Evolutionary conservation across 345 rosid genomes (phyloP).

Genomic region (Ceriops tagal): DNA sequence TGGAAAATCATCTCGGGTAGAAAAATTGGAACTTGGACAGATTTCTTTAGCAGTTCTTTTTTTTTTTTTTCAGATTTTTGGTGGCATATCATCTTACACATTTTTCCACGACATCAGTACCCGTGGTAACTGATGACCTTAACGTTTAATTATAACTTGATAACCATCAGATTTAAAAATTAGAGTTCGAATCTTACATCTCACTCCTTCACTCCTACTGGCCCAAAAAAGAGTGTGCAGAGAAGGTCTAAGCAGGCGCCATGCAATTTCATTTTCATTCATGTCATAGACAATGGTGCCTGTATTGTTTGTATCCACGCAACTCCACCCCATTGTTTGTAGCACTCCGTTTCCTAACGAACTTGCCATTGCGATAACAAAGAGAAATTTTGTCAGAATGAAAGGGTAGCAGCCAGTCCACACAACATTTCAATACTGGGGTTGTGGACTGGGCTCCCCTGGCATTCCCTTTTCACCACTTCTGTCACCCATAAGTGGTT

Average conservation of each 20-base stretch:
- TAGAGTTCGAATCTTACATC: too few relatives aligned
- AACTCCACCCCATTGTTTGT: constrained; percentile 80
- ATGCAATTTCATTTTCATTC: constrained; percentile 69
- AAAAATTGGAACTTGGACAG: too few relatives aligned
- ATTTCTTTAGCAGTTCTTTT: too few relatives aligned
- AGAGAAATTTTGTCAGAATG: constrained; percentile 52
- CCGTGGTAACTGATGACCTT: constrained; percentile 50
- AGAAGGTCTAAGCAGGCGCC: constrained; percentile 63
- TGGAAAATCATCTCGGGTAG: too few relatives aligned
- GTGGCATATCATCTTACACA: constrained; percentile 95
- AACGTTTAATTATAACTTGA: too few relatives aligned
- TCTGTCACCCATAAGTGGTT: too few relatives aligned
- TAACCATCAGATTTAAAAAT: too few relatives aligned
- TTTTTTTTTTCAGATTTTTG: constrained; percentile 49
- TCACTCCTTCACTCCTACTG: too few relatives aligned
- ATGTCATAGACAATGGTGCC: constrained; percentile 77
- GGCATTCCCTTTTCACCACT: too few relatives aligned
- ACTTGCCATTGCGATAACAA: constrained; percentile 84
- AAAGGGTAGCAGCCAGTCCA: constrained; percentile 23
- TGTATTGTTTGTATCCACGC: constrained; percentile 57
- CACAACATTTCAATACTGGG: too few relatives aligned
- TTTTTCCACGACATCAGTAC: constrained; percentile 83
- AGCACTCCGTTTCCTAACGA: constrained; percentile 72
- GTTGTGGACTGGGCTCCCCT: too few relatives aligned
- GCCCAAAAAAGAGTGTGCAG: constrained; percentile 39